Base-by-base conservation (phyloP, 1,284 basidiomycete genomes). In the Fomitiporia mediterranea region DNA sequence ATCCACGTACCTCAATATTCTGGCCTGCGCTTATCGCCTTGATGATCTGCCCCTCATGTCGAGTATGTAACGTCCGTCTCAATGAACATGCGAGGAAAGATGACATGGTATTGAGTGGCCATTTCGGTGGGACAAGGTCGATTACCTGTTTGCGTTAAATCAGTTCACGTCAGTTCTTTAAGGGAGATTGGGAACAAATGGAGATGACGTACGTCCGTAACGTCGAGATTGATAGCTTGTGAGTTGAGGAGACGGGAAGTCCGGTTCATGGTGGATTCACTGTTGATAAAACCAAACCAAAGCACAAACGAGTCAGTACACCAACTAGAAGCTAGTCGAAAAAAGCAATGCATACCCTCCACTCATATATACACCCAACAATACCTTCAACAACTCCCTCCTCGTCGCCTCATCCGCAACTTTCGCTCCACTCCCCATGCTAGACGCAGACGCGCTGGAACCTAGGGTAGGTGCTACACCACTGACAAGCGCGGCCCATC, bases 341-440 rank as follows among this genome's bases (percentile, higher is more conserved):
- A 39, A n/a, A 25, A 43, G 27, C 27, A 23, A 38, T 25, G 75
- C 82, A 56, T 63, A 87, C 85, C 81, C 82, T 51, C 84, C 81
- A 46, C 73, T 75, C 84, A 93, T 86, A 68, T 93, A 93, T 7
- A 94, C 86, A 66, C 89, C 82, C 56, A 95, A 67, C 28, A 95
- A 68, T 37, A 84, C 78, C 69, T 79, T 82, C 62, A 93, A 69
- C 61, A 94, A 69, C 19, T 76, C 74, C 64, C 76, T 77, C 69
- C 81, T 83, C 55, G 77, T 68, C 15, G 72, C 74, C n/a, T 81
- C 78, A 50, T 83, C 78, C 5, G 79, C 76, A 0, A 74, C 76
- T 47, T 70, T 75, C 62, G 21, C 6, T 23, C 19, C 40, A 60
- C 28, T 63, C 55, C 44, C 61, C 55, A 64, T 19, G 61, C 59